A percentile compares a stretch with the other conserved stretches of the same genome.
Conservation (phyloP, 2,329 filamentous ascomycete genomes). For the Aspergillus oerlinghausenensis region DNA sequence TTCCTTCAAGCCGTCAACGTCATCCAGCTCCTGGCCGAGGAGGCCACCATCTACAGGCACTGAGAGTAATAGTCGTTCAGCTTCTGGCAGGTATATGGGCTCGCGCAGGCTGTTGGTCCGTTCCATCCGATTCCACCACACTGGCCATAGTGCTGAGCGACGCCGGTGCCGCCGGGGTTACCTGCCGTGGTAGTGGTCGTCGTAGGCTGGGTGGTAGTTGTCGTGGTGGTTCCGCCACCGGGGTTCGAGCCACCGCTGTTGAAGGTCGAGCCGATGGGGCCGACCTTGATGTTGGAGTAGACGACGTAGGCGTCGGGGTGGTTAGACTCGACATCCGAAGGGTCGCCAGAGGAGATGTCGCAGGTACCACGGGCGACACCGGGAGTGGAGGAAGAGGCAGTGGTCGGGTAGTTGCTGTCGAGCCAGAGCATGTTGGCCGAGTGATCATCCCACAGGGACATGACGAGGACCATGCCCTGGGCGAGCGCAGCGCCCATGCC, state of each 20-base stretch:
- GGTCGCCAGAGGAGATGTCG: slow-evolving; percentile 49
- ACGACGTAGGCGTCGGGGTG: slow-evolving; percentile 48
- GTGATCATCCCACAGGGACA: slow-evolving; percentile 62
- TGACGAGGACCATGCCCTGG: slow-evolving; percentile 60
- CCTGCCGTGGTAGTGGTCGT: slow-evolving; percentile 6
- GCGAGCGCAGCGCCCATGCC: slow-evolving; percentile 53
- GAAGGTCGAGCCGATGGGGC: slow-evolving; percentile 53
- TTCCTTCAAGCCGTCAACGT: neutral
- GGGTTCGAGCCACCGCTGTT: slow-evolving; percentile 4
- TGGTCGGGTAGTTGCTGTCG: slow-evolving; percentile 60
- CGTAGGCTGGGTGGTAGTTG: neutral
- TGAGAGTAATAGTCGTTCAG: slow-evolving; percentile 36
- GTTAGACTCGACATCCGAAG: slow-evolving; percentile 46
- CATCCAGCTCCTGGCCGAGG: neutral
- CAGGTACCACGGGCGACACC: slow-evolving; percentile 55
- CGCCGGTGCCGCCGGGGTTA: slow-evolving; percentile 6
- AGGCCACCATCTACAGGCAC: slow-evolving; percentile 24
- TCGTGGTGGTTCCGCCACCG: neutral
- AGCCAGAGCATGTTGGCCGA: slow-evolving; percentile 69
- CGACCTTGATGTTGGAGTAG: slow-evolving; percentile 59
- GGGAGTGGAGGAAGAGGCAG: slow-evolving; percentile 36
- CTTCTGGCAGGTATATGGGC: slow-evolving; percentile 30
- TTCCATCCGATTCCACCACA: slow-evolving; percentile 34
- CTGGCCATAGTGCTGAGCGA: slow-evolving; percentile 23
- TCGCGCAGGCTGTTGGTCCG: slow-evolving; percentile 30